Evolutionary conservation across 768 basidiomycete species (phyloP).

Genomic region (Lyophyllum shimeji): DNA sequence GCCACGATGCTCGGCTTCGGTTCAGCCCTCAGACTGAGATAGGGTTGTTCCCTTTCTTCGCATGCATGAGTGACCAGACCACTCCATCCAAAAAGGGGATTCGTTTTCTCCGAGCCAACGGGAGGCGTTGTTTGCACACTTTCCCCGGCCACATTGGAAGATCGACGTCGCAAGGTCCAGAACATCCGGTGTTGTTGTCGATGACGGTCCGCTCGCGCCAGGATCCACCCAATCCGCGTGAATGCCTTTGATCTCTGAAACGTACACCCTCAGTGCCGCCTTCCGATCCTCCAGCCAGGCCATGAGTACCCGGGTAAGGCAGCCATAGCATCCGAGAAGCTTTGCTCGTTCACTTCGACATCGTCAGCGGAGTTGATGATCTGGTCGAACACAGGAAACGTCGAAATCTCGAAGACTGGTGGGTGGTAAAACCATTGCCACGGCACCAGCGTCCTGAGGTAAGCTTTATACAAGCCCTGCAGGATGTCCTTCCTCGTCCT

Average conservation of each 20-base stretch:
- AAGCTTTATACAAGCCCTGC: constrained; percentile 14
- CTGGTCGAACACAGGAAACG: constrained; percentile 1
- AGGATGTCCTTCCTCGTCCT: constrained; percentile 6
- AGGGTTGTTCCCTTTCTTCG: neutral
- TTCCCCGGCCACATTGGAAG: constrained; percentile 8
- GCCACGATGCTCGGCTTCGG: neutral
- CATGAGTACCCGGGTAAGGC: neutral
- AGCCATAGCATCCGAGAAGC: constrained; percentile 6
- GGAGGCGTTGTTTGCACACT: neutral
- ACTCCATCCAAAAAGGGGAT: constrained; percentile 13
- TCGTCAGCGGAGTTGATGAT: neutral
- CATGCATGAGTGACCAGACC: constrained; percentile 3
- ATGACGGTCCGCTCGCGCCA: neutral
- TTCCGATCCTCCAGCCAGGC: constrained; percentile 2
- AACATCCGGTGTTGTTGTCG: constrained; percentile 1
- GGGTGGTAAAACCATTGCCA: constrained; percentile 25
- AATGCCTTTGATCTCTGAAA: neutral
- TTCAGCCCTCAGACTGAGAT: too few relatives aligned
- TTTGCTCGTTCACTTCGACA: neutral
- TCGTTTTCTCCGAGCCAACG: neutral
- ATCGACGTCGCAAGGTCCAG: constrained; percentile 10
- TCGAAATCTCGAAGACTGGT: constrained; percentile 13
- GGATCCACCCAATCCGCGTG: neutral
- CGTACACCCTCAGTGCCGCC: neutral
- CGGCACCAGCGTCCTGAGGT: constrained; percentile 21